Percentiles rank a stretch among this genome's conserved stretches.
These are phyloP conservation scores for Candida stauntonica DNA, from an alignment of 805 yeast species.

Conservation along the genomic window DNA sequence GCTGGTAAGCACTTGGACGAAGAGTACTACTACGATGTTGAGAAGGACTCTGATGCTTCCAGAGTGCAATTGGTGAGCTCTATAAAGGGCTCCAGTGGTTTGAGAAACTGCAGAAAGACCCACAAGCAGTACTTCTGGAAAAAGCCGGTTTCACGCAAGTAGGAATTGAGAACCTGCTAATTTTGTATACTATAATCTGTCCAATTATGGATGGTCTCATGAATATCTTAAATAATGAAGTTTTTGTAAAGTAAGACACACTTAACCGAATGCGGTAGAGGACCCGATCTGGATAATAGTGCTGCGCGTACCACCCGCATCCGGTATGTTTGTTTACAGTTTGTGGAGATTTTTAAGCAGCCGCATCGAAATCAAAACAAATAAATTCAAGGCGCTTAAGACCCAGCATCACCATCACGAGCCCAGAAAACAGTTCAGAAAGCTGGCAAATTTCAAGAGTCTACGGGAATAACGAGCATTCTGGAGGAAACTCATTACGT, in stretches of 20 bases:
- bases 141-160: conserved; percentile 33
- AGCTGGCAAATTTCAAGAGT: too few species aligned
- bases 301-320: conserved; percentile 11
- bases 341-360: conserved; percentile 2
- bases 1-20: conserved; percentile 93
- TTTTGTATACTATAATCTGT: conserved; percentile 1
- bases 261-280: too few species aligned
- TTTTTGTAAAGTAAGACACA: too few species aligned
- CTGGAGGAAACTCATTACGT: too few species aligned
- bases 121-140: conserved; percentile 72
- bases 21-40: conserved; percentile 88
- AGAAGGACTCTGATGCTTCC: conserved; percentile 66
- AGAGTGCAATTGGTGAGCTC: conserved; percentile 69
- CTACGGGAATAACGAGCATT: too few species aligned
- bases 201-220: background rate
- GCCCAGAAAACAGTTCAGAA: too few species aligned
- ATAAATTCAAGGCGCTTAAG: too few species aligned
- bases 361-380: conserved; percentile 3
- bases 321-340: conserved; percentile 8
- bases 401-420: too few species aligned
- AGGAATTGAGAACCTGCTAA: background rate
- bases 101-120: conserved; percentile 86
- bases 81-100: conserved; percentile 72
- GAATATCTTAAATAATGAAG: too few species aligned
- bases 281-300: conserved; percentile 1